These are phyloP conservation scores for Calonectria naviculata DNA, from an alignment of 2,329 filamentous ascomycete genomes.

Conservation along the genomic window DNA sequence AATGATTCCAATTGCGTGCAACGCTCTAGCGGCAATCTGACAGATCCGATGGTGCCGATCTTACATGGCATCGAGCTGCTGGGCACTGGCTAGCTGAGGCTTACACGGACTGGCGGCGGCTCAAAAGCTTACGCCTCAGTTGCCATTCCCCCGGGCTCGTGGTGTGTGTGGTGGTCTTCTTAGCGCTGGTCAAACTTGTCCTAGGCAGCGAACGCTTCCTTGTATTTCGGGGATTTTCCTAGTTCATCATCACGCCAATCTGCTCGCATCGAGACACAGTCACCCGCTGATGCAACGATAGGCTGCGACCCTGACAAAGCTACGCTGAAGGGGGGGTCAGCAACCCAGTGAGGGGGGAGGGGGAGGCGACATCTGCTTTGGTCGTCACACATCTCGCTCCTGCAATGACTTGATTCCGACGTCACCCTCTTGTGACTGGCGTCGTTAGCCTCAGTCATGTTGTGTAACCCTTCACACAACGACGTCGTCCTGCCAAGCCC, in stretches of 20 bases:
- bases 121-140: conserved; percentile 3
- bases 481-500: background rate
- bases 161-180: background rate
- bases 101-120: conserved; percentile 6
- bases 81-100: background rate
- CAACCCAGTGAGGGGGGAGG: background rate
- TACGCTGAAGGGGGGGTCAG: background rate
- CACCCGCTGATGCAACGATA: conserved; percentile 4
- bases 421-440: conserved; percentile 23
- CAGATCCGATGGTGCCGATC: conserved; percentile 13
- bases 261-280: conserved; percentile 5
- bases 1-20: conserved; percentile 1
- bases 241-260: conserved; percentile 13
- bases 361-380: background rate
- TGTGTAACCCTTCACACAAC: background rate
- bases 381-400: background rate
- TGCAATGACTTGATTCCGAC: conserved; percentile 37
- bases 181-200: background rate
- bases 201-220: background rate
- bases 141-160: background rate
- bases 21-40: background rate
- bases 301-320: background rate
- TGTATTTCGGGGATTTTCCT: conserved; percentile 2
- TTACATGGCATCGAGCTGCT: conserved; percentile 8
- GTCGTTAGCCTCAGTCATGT: conserved; percentile 5